Percentiles rank a stretch among this genome's conserved stretches.
These are phyloP conservation scores for Alternaria infectoria DNA, from an alignment of 2,329 filamentous ascomycete genomes.

Conservation along the genomic window DNA sequence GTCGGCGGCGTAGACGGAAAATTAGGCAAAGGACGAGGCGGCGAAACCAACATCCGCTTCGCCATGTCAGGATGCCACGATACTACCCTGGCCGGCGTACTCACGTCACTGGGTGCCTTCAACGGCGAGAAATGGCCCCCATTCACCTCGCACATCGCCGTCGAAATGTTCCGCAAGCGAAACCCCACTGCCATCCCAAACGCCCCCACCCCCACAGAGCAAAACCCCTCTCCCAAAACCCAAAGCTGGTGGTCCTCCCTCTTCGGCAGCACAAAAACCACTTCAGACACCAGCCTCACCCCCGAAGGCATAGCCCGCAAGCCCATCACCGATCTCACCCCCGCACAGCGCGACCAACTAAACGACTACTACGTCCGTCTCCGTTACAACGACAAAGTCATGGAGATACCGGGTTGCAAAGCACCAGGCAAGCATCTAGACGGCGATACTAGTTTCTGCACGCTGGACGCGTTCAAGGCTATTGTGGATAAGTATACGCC, in stretches of 20 bases:
- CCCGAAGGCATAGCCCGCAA: slow-evolving; percentile 65
- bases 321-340: slow-evolving; percentile 61
- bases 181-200: slow-evolving; percentile 1
- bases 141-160: slow-evolving; percentile 88
- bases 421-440: slow-evolving; percentile 79
- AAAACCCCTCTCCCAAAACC: slow-evolving; percentile 13
- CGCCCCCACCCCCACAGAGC: neutral
- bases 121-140: slow-evolving; percentile 80
- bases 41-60: slow-evolving; percentile 68
- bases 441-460: slow-evolving; percentile 89
- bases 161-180: slow-evolving; percentile 80
- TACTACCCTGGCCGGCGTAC: slow-evolving; percentile 82
- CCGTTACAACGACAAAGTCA: slow-evolving; percentile 85
- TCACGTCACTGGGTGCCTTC: slow-evolving; percentile 81
- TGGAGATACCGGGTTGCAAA: slow-evolving; percentile 83
- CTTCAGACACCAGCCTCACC: slow-evolving; percentile 1
- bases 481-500: slow-evolving; percentile 93
- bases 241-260: slow-evolving; percentile 48
- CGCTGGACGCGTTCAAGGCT: slow-evolving; percentile 88
- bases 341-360: slow-evolving; percentile 64
- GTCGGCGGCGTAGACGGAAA: slow-evolving; percentile 43
- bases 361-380: slow-evolving; percentile 86
- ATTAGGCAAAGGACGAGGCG: slow-evolving; percentile 52
- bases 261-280: slow-evolving; percentile 36
- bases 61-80: slow-evolving; percentile 89